These are phyloP conservation scores for Staphylotrichum longicolle DNA, from an alignment of 495 filamentous ascomycete genomes.

Conservation along the genomic window DNA sequence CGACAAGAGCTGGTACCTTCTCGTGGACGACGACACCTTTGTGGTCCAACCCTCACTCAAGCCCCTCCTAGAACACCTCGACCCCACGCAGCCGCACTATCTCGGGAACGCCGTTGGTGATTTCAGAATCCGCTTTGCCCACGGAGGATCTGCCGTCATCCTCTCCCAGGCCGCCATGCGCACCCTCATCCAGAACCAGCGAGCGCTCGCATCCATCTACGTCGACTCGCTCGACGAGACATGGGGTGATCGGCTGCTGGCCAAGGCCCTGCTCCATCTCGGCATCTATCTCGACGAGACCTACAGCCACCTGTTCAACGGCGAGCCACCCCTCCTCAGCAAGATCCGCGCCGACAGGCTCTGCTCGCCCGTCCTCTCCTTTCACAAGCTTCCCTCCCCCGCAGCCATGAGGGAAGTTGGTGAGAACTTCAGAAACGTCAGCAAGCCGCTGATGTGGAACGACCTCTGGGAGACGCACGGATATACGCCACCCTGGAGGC, in stretches of 20 bases:
- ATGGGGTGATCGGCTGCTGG: constrained; percentile 46
- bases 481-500: constrained; percentile 32
- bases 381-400: constrained; percentile 40
- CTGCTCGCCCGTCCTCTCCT: constrained; percentile 42
- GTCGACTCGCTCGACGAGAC: constrained; percentile 40
- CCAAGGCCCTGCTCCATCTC: constrained; percentile 40
- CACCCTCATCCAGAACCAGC: constrained; percentile 35
- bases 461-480: constrained; percentile 42
- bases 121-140: constrained; percentile 47
- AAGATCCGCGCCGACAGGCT: constrained; percentile 43
- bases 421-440: constrained; percentile 34
- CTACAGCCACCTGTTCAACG: constrained; percentile 47
- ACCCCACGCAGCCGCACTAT: constrained; percentile 41
- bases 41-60: constrained; percentile 42
- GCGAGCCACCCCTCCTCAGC: constrained; percentile 43
- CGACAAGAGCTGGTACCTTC: constrained; percentile 50
- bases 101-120: constrained; percentile 52
- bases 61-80: constrained; percentile 41
- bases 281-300: constrained; percentile 46
- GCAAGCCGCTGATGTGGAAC: constrained; percentile 40
- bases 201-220: constrained; percentile 33
- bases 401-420: constrained; percentile 39
- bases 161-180: constrained; percentile 44
- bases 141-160: constrained; percentile 47
- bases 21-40: constrained; percentile 50